phyloP scores from a whole-genome alignment of 768 basidiomycete species.

The Fomitopsis serialis region DNA sequence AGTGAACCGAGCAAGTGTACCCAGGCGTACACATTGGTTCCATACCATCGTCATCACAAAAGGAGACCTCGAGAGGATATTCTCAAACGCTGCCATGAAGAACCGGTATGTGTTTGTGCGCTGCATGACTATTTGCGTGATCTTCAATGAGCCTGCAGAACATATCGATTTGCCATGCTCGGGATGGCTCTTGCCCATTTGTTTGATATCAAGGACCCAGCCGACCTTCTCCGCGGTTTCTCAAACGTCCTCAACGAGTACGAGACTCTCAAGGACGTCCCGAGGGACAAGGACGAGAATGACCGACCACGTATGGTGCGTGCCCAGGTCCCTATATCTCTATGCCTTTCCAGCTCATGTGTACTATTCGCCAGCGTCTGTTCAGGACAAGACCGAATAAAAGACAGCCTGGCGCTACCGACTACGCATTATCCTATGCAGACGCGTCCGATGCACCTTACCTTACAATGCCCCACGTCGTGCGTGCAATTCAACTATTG shows the following conservation, averaged over 20 bases:
- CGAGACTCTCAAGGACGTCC: constrained; percentile 63
- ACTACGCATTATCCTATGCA: constrained; percentile 54
- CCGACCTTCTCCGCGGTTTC: constrained; percentile 74
- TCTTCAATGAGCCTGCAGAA: constrained; percentile 36
- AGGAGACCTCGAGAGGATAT: constrained; percentile 67
- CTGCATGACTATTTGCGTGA: neutral
- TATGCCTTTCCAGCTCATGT: neutral
- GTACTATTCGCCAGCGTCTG: constrained; percentile 32
- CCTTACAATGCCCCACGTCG: constrained; percentile 70
- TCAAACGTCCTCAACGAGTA: constrained; percentile 70
- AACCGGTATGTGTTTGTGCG: constrained; percentile 50
- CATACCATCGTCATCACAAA: constrained; percentile 80
- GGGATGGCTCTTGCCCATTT: constrained; percentile 82
- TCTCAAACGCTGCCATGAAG: constrained; percentile 71
- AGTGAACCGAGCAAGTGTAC: constrained; percentile 1
- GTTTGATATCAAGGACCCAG: constrained; percentile 75
- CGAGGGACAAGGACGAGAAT: constrained; percentile 59
- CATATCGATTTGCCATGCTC: constrained; percentile 76
- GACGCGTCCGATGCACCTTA: constrained; percentile 65
- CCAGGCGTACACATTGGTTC: constrained; percentile 80
- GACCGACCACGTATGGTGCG: constrained; percentile 72
- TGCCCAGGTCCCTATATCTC: neutral
- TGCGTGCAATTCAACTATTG: constrained; percentile 31
- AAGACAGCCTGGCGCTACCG: constrained; percentile 48
- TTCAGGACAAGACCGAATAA: constrained; percentile 57